Conservation (phyloP, 2,329 filamentous ascomycete species). For the Blastomyces percursus region DNA sequence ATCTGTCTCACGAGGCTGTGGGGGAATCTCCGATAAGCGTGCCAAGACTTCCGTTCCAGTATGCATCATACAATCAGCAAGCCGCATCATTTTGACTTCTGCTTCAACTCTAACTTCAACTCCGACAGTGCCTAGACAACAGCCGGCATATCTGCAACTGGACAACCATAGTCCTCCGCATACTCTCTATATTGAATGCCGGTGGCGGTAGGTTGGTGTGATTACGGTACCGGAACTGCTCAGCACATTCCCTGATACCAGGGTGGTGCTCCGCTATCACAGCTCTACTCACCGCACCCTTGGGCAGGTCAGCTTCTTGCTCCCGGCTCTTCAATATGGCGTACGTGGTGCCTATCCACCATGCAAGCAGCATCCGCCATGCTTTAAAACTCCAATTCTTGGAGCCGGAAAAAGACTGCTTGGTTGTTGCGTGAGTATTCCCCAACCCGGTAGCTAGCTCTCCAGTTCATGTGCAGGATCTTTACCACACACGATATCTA, state of each 20-base stretch:
- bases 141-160: not conserved
- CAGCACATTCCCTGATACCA: not conserved
- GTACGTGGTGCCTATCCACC: conserved; percentile 87
- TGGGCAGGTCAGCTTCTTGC: not conserved
- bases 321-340: conserved; percentile 54
- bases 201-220: not conserved
- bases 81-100: not conserved
- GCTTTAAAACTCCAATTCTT: conserved; percentile 72
- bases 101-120: not conserved
- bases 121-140: not conserved
- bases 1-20: no score
- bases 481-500: not conserved
- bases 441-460: not conserved
- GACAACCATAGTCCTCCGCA: not conserved
- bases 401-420: conserved; percentile 60
- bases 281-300: not conserved
- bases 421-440: conserved; percentile 70
- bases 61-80: not conserved
- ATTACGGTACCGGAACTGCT: not conserved
- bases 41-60: not conserved
- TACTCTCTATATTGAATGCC: not conserved
- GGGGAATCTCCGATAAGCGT: not conserved
- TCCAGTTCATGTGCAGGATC: not conserved
- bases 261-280: not conserved
- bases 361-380: conserved; percentile 81